Evolutionary conservation across 148 eudicot species (phyloP), one percentile per base, ranked within the genome.

Genomic region (Vaccinium macrocarpon): DNA sequence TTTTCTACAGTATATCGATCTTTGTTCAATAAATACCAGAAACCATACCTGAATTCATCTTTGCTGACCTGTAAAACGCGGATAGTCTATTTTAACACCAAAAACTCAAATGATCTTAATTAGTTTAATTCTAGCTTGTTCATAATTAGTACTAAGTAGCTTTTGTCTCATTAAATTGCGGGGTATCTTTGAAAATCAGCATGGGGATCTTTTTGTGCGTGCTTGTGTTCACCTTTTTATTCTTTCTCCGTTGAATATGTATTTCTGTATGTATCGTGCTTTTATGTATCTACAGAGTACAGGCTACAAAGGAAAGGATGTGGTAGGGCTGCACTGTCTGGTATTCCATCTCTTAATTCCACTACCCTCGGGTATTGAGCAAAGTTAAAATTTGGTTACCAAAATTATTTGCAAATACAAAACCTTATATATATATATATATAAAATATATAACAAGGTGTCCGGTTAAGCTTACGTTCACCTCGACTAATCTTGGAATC

Each of bases 111-210:
- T 42, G 46, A 42, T 42, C 46, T 42, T 42, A 42, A 42, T 42
- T 35, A 35, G n/a, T n/a, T n/a, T n/a, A n/a, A n/a, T 2, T 35
- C 38, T 35, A 35, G 38, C 19, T 32, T 1, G 56, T 11, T 23
- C 38, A 78, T 51, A 51, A 78, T 51, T 78, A 25, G 1, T 8
- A 8, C 61, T 51, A 55, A 29, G 23, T 78, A 27, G 19, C 50
- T 79, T 79, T 56, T 57, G 82, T 35, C 68, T 56, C 70, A 57
- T 19, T 57, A 79, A 32, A 32, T 57, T 32, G 50, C 68, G 70
- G 82, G 62, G 82, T 35, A 79, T 79, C 82, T 79, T 79, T 57
- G 82, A 79, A 79, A 55, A 42, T 79, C 21, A 32, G n/a, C 8
- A 18, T 29, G 82, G 42, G n/a, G n/a, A 32, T 32, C 70, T 56